Evolutionary conservation across 2,329 filamentous ascomycete genomes (phyloP).

Genomic region (Fusarium armeniacum): DNA sequence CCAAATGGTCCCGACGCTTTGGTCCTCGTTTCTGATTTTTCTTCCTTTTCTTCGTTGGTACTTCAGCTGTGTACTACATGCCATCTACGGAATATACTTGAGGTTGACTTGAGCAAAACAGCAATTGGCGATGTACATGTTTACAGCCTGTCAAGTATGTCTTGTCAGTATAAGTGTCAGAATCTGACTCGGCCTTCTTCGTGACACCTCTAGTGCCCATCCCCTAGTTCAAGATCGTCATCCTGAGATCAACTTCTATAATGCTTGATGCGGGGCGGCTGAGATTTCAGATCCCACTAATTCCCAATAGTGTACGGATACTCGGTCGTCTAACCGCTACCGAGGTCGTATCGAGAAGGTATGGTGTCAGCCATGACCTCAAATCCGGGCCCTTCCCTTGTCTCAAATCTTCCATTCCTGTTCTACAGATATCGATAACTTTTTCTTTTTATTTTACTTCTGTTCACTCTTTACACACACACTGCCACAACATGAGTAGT

Average conservation of each 20-base stretch:
- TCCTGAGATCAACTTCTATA: not conserved
- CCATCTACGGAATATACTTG: rapidly evolving
- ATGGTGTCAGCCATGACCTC: not conserved
- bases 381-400: not conserved
- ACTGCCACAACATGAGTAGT: not conserved
- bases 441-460: not conserved
- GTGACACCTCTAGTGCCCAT: not conserved
- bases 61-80: rapidly evolving
- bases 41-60: too few species aligned
- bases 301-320: not conserved
- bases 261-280: not conserved
- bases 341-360: not conserved
- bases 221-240: not conserved
- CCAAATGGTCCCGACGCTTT: not conserved
- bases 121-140: rapidly evolving
- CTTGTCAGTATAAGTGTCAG: not conserved
- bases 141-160: too few species aligned
- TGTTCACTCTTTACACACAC: not conserved
- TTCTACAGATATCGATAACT: not conserved
- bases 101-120: not conserved
- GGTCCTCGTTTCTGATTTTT: not conserved
- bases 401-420: rapidly evolving
- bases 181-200: not conserved
- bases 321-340: not conserved
- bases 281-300: not conserved